Evolutionary conservation across 805 yeast genomes (phyloP).

Genomic region (Kuraishia piskuri): DNA sequence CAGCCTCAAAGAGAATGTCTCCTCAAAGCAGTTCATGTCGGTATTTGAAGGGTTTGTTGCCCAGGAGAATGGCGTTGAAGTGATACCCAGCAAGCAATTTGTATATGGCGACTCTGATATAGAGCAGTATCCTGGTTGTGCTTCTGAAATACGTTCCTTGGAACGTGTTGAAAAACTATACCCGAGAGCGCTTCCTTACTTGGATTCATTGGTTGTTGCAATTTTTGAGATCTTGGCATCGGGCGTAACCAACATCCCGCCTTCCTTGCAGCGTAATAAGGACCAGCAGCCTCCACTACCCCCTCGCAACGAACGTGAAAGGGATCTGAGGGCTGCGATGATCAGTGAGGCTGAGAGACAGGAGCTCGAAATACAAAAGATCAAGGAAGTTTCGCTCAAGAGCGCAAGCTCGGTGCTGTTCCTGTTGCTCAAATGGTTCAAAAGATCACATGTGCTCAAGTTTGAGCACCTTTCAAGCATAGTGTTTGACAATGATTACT

Average conservation of each 20-base stretch:
- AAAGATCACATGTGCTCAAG: slow-evolving; percentile 67
- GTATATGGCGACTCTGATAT: slow-evolving; percentile 19
- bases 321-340: slow-evolving; percentile 10
- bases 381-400: slow-evolving; percentile 57
- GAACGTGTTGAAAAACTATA: slow-evolving; percentile 57
- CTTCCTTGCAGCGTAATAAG: slow-evolving; percentile 5
- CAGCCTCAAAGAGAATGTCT: slow-evolving; percentile 57
- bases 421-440: slow-evolving; percentile 67
- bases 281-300: slow-evolving; percentile 8
- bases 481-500: slow-evolving; percentile 64
- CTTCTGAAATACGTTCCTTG: slow-evolving; percentile 31
- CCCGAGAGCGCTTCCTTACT: slow-evolving; percentile 35
- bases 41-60: slow-evolving; percentile 64
- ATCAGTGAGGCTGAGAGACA: slow-evolving; percentile 19
- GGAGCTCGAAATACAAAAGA: slow-evolving; percentile 44
- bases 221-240: slow-evolving; percentile 55
- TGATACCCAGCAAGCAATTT: not conserved
- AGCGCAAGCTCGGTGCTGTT: slow-evolving; percentile 45
- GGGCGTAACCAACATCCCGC: slow-evolving; percentile 24
- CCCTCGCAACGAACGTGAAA: slow-evolving; percentile 6
- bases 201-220: slow-evolving; percentile 59
- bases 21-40: slow-evolving; percentile 61
- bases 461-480: slow-evolving; percentile 65
- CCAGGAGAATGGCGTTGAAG: slow-evolving; percentile 54
- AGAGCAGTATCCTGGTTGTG: slow-evolving; percentile 25